These are phyloP conservation scores for Chytriomyces confervae DNA, from an alignment of 192 early-diverging fungal species.

Conservation along the genomic window DNA sequence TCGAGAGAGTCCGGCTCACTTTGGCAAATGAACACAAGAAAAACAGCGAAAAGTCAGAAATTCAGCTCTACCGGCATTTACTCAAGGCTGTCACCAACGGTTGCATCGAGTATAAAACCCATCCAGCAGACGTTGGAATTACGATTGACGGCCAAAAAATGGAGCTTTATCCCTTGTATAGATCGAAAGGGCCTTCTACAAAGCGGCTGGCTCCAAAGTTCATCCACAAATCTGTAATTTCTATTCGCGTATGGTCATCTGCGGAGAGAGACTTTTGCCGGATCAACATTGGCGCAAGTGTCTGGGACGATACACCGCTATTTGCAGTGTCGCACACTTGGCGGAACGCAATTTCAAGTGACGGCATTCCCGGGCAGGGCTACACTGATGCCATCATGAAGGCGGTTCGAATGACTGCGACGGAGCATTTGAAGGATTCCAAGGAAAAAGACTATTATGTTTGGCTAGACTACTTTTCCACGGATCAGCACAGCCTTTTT, in stretches of 20 bases:
- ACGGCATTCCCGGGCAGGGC: background rate
- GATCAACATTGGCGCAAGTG: background rate
- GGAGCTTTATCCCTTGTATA: too few species aligned
- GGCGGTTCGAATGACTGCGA: background rate
- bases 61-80: too few species aligned
- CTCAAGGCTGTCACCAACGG: too few species aligned
- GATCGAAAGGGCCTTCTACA: too few species aligned
- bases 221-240: background rate
- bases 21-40: too few species aligned
- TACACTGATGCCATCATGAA: background rate
- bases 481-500: background rate
- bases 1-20: too few species aligned
- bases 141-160: too few species aligned
- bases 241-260: slow-evolving; percentile 12
- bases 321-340: slow-evolving; percentile 25
- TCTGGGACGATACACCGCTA: slow-evolving; percentile 10
- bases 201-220: background rate
- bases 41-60: too few species aligned
- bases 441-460: background rate
- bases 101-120: too few species aligned
- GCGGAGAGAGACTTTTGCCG: background rate
- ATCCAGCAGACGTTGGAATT: too few species aligned
- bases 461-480: slow-evolving; percentile 19
- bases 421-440: background rate
- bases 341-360: background rate